Evolutionary conservation across 108 stramenopile genomes (phyloP).

Genomic region (Fragilaria radians): DNA sequence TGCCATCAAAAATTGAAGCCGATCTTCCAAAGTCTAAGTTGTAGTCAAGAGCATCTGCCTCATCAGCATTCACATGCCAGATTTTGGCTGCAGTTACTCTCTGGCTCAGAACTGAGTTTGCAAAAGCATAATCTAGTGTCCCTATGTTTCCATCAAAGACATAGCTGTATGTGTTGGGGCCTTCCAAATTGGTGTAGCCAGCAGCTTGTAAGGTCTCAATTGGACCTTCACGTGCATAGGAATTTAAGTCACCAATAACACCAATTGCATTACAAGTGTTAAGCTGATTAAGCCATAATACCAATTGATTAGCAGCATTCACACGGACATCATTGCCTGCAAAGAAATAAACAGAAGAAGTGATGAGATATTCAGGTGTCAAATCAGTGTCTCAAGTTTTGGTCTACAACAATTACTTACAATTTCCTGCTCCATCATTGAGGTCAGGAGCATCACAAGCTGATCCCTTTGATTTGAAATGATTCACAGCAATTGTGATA

Average conservation of each 20-base stretch:
- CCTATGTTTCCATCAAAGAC: slow-evolving; percentile 30
- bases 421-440: no score
- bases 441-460: slow-evolving; percentile 11
- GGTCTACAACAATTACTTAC: no score
- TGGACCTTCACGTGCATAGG: slow-evolving; percentile 28
- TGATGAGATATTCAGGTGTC: no score
- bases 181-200: slow-evolving; percentile 19
- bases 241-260: slow-evolving; percentile 34
- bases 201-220: slow-evolving; percentile 11
- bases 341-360: no score
- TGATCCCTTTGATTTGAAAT: slow-evolving; percentile 32
- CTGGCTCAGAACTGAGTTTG: no score
- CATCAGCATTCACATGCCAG: slow-evolving; percentile 32
- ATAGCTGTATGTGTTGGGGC: slow-evolving; percentile 16
- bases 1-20: slow-evolving; percentile 15
- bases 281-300: slow-evolving; percentile 18
- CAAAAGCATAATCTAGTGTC: slow-evolving; percentile 26
- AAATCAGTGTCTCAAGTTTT: no score
- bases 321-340: no score
- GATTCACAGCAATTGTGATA: slow-evolving; percentile 24
- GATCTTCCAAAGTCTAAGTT: slow-evolving; percentile 21
- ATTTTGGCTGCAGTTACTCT: slow-evolving; percentile 4
- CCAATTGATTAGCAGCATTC: no score
- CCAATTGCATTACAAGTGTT: slow-evolving; percentile 11
- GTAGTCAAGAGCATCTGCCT: slow-evolving; percentile 25